These are phyloP conservation scores for Globisporangium polare DNA, from an alignment of 352 stramenopile genomes.

Conservation along the genomic window DNA sequence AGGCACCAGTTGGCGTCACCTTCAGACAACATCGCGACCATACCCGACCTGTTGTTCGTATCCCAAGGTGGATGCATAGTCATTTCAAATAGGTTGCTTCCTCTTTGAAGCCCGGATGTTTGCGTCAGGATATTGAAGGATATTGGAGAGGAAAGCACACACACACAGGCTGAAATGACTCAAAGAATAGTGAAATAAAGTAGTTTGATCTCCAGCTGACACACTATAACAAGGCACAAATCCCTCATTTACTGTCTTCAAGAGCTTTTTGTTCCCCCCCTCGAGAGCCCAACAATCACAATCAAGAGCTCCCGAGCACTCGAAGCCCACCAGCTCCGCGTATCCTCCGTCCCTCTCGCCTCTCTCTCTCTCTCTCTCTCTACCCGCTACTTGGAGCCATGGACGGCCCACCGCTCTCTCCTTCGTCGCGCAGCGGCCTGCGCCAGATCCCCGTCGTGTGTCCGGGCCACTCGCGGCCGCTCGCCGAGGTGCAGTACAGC, in stretches of 20 bases:
- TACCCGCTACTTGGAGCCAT: background rate
- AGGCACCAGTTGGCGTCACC: background rate
- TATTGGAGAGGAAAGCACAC: no score
- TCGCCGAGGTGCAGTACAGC: constrained; percentile 79
- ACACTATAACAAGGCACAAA: background rate
- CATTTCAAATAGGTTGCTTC: no score
- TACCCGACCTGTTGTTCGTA: no score
- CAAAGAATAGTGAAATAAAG: no score
- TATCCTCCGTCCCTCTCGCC: background rate
- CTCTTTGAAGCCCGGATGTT: no score
- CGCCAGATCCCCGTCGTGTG: constrained; percentile 88
- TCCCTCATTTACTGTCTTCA: background rate
- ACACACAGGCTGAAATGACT: no score
- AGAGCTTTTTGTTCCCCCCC: background rate
- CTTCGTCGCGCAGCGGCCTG: constrained; percentile 34
- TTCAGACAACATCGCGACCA: background rate
- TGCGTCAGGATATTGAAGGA: no score
- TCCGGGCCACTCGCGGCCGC: constrained; percentile 75
- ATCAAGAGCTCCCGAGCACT: background rate
- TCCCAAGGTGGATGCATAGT: no score
- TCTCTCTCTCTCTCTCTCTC: background rate
- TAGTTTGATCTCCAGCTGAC: no score
- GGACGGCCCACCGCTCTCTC: constrained; percentile 32
- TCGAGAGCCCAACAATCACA: no score
- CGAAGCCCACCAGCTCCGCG: constrained; percentile 5